Evolutionary conservation across 1,284 basidiomycete species (phyloP), one percentile per base, ranked within the genome.

Genomic region (Cryptococcus sp.): DNA sequence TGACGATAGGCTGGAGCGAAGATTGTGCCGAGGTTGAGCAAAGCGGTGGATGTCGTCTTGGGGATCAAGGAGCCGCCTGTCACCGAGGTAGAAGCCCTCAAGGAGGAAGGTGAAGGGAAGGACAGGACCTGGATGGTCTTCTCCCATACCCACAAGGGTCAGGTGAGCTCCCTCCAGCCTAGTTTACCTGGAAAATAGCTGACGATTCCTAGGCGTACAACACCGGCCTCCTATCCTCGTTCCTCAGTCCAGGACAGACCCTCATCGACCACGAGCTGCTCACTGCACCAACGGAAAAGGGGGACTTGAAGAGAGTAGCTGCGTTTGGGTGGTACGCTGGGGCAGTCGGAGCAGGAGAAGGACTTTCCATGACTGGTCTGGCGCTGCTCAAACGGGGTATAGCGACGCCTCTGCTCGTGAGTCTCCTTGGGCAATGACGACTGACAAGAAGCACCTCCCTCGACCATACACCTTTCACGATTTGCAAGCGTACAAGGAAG

Each of bases 281-380:
- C 23, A 84, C 81, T 1, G 79, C 57, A 0, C 61, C 62, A 4
- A 51, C 44, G 1, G 47, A 47, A 21, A 53, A 59, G 12, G 56
- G 58, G 19, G 47, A 77, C 32, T 83, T 85, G 10, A 86, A 86
- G 67, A 76, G 90, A 19, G 86, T 85, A 0, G 87, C 91, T 11
- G 89, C 84, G 0, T 92, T 93, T 71, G 89, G 89, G 0, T 88
- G 84, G 82, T 88, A 83, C 60, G 88, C 89, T 1, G 88, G 89
- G 66, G 86, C 87, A 49, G 86, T 87, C 10, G 90, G 90, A 6
- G 83, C 84, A 1, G 79, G 89, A 1, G 89, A 93, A 71, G 84
- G 86, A 0, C 77, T 94, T 22, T 81, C 79, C 4, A 79, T 86
- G 4, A 82, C 87, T 61, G 88, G 87, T 0, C 82, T 87, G 32